Evolutionary conservation across 352 stramenopile genomes (phyloP), one percentile per base, ranked within the genome.

Genomic region (Phytopythium helicoides): DNA sequence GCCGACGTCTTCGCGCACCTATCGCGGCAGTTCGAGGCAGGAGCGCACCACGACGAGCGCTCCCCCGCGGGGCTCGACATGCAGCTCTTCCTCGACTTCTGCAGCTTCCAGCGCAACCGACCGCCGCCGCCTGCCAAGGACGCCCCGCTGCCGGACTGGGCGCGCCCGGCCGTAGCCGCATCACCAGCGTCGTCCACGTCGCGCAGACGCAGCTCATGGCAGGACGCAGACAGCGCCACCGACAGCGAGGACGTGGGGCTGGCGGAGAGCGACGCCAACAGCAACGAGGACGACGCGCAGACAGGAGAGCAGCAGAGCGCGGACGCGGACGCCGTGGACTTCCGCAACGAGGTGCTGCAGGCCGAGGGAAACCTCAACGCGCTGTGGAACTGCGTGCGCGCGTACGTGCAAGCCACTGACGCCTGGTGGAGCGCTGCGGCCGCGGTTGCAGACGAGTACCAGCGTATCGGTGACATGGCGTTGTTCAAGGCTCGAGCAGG

Each of bases 81-180:
- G 73, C 82, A 93, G 66, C 75, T 88, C 52, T 89, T 90, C 56
- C 82, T 72, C 51, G 82, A 91, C 56, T 93, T 93, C 71, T 60
- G 90, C 22, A 60, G 64, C 6, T 58, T 76, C 36, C 76, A 90
- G 21, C 72, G 76, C 16, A 93, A 93, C 40, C 74, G 73, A 14
- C 82, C 82, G 28, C 80, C 76, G 2, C 58, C 56, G 35, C 66
- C 82, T 0, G 69, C 74, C n/a, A 64, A 71, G 11, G 62, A 58
- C 7, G 59, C 53, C 5, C 28, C 28, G 15, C 42, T 91, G 12
- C 82, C 82, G 0, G 67, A 84, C 19, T 92, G 82, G 79, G 82
- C 79, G 16, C 68, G 64, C 46, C 79, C 82, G 11, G 58, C 44
- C 0, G 55, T 60, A 3, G 21, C 54, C 21, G 31, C 36, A 38